phyloP scores from a whole-genome alignment of 2,329 filamentous ascomycete genomes.

The Hypocrella siamensis region DNA sequence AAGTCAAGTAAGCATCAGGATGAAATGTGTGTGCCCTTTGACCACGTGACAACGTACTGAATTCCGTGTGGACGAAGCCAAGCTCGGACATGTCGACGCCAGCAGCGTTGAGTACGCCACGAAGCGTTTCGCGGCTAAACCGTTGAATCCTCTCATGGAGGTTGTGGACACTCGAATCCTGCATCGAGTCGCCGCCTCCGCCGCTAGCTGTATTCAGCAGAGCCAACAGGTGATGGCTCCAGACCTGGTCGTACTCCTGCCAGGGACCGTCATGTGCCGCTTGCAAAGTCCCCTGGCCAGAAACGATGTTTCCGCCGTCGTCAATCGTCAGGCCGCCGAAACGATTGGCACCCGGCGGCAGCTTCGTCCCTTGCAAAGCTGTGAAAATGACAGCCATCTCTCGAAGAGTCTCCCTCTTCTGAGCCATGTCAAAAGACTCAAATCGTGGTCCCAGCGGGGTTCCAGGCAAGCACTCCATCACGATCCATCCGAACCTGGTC shows the following conservation, averaged over 20 bases:
- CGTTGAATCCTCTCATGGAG: neutral
- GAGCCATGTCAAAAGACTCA: slow-evolving; percentile 1
- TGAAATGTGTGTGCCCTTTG: neutral
- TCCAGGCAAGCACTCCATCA: slow-evolving; percentile 1
- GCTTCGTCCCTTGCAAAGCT: neutral
- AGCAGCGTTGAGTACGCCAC: neutral
- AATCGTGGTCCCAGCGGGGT: neutral
- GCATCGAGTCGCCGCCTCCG: neutral
- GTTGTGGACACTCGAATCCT: neutral
- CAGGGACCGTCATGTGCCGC: neutral
- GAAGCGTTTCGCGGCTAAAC: neutral
- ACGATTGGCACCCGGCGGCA: neutral
- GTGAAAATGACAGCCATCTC: slow-evolving; percentile 1
- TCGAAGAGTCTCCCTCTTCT: neutral
- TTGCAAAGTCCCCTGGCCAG: slow-evolving; percentile 1
- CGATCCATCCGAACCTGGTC: slow-evolving; percentile 1
- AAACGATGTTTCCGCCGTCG: neutral
- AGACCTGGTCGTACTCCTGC: neutral
- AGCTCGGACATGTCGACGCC: neutral
- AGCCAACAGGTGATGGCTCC: neutral
- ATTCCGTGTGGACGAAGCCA: neutral
- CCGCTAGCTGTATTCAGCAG: neutral
- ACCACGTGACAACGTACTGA: neutral
- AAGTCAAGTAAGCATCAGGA: too few species aligned
- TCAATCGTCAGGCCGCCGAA: slow-evolving; percentile 1